These are phyloP conservation scores for Mycena polygramma DNA, from an alignment of 768 basidiomycete genomes.

Conservation along the genomic window DNA sequence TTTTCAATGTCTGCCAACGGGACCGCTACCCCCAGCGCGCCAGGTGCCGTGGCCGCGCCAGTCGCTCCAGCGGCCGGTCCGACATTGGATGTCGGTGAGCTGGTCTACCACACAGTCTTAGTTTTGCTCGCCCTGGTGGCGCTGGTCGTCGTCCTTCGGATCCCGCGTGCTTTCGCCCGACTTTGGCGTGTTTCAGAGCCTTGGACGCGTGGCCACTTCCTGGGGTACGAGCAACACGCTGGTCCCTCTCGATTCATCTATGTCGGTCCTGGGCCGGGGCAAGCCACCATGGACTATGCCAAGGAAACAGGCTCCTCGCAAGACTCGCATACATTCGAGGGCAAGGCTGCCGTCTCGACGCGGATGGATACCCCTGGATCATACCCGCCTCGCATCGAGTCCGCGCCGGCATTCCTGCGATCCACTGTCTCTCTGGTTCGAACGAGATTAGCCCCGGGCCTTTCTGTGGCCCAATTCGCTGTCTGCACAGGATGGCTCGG, in stretches of 20 bases:
- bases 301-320: slow-evolving; percentile 13
- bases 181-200: slow-evolving; percentile 51
- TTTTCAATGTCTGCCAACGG: slow-evolving; percentile 3
- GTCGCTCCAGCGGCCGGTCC: neutral
- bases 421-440: slow-evolving; percentile 57
- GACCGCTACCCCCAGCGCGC: neutral
- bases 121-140: slow-evolving; percentile 50
- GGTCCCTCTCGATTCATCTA: neutral
- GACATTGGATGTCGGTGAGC: neutral
- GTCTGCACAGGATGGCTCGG: slow-evolving; percentile 50
- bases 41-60: neutral
- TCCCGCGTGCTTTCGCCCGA: slow-evolving; percentile 58
- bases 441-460: slow-evolving; percentile 57
- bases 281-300: neutral
- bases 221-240: slow-evolving; percentile 41
- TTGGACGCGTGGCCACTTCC: slow-evolving; percentile 58
- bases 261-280: neutral
- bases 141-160: slow-evolving; percentile 51
- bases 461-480: slow-evolving; percentile 63
- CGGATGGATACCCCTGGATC: slow-evolving; percentile 20
- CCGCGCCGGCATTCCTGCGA: slow-evolving; percentile 60
- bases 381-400: slow-evolving; percentile 64
- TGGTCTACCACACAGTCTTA: slow-evolving; percentile 49
- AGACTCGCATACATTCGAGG: slow-evolving; percentile 35
- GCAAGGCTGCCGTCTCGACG: slow-evolving; percentile 41